These are phyloP conservation scores for Hypomyces rosellus DNA, from an alignment of 2,329 filamentous ascomycete species.

Conservation along the genomic window DNA sequence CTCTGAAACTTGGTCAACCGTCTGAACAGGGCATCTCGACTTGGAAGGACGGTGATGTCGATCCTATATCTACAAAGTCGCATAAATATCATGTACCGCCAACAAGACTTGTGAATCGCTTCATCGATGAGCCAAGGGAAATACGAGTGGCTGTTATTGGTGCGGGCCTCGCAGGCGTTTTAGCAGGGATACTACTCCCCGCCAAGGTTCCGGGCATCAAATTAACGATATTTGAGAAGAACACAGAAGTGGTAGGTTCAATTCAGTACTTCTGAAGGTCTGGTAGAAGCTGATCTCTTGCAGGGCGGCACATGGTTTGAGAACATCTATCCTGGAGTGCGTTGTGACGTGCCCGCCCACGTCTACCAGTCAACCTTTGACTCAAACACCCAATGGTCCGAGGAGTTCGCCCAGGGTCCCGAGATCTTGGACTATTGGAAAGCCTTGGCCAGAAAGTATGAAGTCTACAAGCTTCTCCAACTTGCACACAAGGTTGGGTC, in stretches of 20 bases:
- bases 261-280: background rate
- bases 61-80: background rate
- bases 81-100: slow-evolving; percentile 8
- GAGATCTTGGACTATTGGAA: slow-evolving; percentile 67
- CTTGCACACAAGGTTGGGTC: slow-evolving; percentile 50
- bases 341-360: slow-evolving; percentile 63
- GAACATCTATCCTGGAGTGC: slow-evolving; percentile 56
- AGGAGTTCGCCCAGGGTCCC: slow-evolving; percentile 58
- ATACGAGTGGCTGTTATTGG: slow-evolving; percentile 32
- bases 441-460: slow-evolving; percentile 53
- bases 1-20: background rate
- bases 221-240: slow-evolving; percentile 63
- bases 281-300: no score
- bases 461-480: slow-evolving; percentile 54
- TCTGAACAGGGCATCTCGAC: background rate
- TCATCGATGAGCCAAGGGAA: slow-evolving; percentile 29
- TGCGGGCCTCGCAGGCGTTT: slow-evolving; percentile 31
- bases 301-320: slow-evolving; percentile 50
- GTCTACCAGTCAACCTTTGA: slow-evolving; percentile 64
- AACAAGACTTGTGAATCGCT: slow-evolving; percentile 21
- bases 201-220: slow-evolving; percentile 62
- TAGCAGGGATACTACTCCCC: slow-evolving; percentile 59
- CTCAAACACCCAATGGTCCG: slow-evolving; percentile 62
- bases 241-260: slow-evolving; percentile 53
- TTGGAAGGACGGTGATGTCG: background rate